Evolutionary conservation across 1,284 basidiomycete genomes (phyloP), one percentile per base, ranked within the genome.

Genomic region (Malassezia equina): DNA sequence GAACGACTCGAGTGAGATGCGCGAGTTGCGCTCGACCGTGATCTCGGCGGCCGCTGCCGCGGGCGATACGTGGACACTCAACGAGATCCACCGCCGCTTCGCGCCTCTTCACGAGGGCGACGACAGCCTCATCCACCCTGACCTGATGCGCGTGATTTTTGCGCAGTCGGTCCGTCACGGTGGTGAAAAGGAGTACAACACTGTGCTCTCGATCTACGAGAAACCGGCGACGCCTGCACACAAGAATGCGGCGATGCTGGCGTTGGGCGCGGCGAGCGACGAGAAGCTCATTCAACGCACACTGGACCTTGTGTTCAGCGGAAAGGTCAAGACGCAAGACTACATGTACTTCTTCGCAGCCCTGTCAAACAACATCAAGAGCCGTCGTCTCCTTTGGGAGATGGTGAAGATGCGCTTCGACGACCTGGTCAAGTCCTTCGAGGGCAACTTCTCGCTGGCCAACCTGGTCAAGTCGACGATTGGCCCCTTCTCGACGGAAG

Each of bases 1-100:
- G 13, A 76, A 77, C 27, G 91, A 96, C 59, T 79, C 82, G 17
- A 78, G 82, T 19, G 88, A 88, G 62, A 79, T 79, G 33, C 81
- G 83, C 27, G 82, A 86, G 66, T 77, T 94, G 51, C 82, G 91
- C 42, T 85, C 86, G 9, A 78, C 82, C 19, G 86, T 86, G 0
- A 83, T 94, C 58, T 36, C 54, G n/a, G 77, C 76, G 13, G 79
- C 82, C 19, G 82, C 84, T 21, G 83, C 85, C 2, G 64, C 52
- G 12, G 52, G 53, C 33, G 63, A 66, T 47, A 44, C 36, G 36
- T 64, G 55, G 60, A 62, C 63, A 21, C 15, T 66, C 8, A 46
- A 36, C 7, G 86, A 88, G 73, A 78, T 91, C 49, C 79, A 80
- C 66, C 75, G 76, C 34, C 83, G 87, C 57, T 95, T 94, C 77